Evolutionary conservation across 345 rosid genomes (phyloP).

Genomic region (Citrus australasica): DNA sequence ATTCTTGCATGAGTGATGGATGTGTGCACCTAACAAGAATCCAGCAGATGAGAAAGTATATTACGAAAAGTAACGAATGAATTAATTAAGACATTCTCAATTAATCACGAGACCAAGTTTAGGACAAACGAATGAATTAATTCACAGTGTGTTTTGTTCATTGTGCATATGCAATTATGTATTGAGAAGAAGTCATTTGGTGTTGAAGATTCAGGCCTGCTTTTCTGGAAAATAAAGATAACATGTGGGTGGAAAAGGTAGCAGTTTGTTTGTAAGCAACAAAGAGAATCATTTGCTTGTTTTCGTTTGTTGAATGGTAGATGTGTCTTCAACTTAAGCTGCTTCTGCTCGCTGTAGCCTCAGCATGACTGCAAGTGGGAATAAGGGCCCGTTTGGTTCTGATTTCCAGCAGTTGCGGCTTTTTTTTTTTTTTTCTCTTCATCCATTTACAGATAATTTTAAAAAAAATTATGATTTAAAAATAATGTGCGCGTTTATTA

Average conservation of each 20-base stretch:
- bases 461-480: too few species aligned
- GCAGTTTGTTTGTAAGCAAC: constrained; percentile 7
- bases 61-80: too few species aligned
- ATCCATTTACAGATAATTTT: too few species aligned
- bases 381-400: neutral
- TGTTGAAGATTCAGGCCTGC: neutral
- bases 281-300: neutral
- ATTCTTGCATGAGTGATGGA: neutral
- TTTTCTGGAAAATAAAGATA: neutral
- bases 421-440: too few species aligned
- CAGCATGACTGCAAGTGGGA: neutral
- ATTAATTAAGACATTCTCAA: neutral
- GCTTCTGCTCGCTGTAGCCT: neutral
- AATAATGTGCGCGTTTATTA: too few species aligned
- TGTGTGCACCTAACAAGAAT: neutral
- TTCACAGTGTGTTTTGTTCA: too few species aligned
- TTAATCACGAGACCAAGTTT: too few species aligned
- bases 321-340: neutral
- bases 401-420: too few species aligned
- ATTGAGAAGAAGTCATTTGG: neutral
- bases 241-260: neutral
- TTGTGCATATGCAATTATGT: too few species aligned
- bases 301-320: neutral
- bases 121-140: too few species aligned
- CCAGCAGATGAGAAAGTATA: too few species aligned